Evolutionary conservation across 352 stramenopile genomes (phyloP), one percentile per base, ranked within the genome.

Genomic region (Achlya hypogyna): DNA sequence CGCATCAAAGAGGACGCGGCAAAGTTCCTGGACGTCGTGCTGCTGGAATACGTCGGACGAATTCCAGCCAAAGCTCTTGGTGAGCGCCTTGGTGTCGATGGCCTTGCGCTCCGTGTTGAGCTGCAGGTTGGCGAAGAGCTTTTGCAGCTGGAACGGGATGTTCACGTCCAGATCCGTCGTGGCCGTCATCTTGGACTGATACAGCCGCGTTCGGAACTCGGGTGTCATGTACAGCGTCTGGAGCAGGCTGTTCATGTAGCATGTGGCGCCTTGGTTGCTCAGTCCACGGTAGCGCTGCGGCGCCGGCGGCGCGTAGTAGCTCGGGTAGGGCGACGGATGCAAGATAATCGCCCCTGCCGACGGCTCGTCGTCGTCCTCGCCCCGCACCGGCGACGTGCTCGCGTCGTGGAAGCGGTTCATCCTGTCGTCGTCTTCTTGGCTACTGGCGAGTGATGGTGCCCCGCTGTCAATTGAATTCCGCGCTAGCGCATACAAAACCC

Each of bases 191-290:
- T 1, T 74, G 78, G 81, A 93, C 51, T 79, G 71, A 69, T 96
- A 93, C 68, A 95, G 72, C 54, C 87, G 78, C 53, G 88, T 78
- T 8, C 89, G 83, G 68, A 97, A 87, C 64, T 93, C 87, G 1
- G 80, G 82, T 32, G 92, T 93, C 82, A 96, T 93, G 69, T 87
- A 97, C 75, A 97, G 88, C 66, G 83, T 94, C 77, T 97, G 90
- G 43, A 97, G 76, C 47, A 97, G 70, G 51, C 81, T 94, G 73
- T 97, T 97, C 86, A 97, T 96, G 76, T 97, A 97, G 74, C 90
- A 97, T n/a, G 88, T 97, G 16, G 87, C 88, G 23, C 87, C 90
- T 62, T 96, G 89, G 70, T 97, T 97, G 22, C 78, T 91, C 1
- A 97, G 73, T 0, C 89, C 89, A 40, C 81, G 89, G 71, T 86